A percentile compares a stretch with the other conserved stretches of the same genome.
phyloP scores from a whole-genome alignment of 768 basidiomycete genomes.

The Rhodotorula paludigena region DNA sequence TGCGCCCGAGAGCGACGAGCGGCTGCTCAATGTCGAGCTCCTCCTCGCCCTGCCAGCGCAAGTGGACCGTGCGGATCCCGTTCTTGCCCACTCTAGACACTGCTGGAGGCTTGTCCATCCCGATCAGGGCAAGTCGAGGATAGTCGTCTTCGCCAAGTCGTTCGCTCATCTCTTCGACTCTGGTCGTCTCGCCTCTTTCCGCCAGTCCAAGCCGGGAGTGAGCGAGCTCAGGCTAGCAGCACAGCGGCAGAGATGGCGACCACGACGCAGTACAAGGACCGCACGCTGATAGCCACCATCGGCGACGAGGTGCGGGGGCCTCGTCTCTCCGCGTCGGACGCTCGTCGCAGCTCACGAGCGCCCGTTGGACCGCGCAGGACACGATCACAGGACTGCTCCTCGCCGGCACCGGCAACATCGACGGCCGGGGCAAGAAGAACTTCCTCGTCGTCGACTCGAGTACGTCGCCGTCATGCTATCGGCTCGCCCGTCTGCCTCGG shows the following conservation, averaged over 20 bases:
- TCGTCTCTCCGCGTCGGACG: not conserved
- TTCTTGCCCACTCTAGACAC: not conserved
- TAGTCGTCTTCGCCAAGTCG: too few species aligned
- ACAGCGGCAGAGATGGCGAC: not conserved
- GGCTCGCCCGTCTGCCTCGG: not conserved
- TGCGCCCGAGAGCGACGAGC: slow-evolving; percentile 6
- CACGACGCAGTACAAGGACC: slow-evolving; percentile 51
- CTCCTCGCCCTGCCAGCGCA: not conserved
- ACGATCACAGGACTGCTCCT: slow-evolving; percentile 92
- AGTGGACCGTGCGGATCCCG: not conserved
- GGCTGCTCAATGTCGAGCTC: not conserved
- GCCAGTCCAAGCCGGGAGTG: too few species aligned
- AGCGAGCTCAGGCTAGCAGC: too few species aligned
- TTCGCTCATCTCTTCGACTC: too few species aligned
- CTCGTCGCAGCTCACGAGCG: not conserved
- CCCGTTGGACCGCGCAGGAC: slow-evolving; percentile 58
- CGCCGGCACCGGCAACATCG: slow-evolving; percentile 89
- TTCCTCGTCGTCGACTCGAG: slow-evolving; percentile 92
- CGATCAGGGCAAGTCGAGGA: too few species aligned
- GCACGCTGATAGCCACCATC: slow-evolving; percentile 86
- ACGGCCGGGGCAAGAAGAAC: slow-evolving; percentile 90
- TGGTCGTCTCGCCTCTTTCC: too few species aligned
- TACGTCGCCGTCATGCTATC: slow-evolving; percentile 49
- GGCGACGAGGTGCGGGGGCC: slow-evolving; percentile 86
- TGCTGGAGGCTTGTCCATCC: too few species aligned